These are phyloP conservation scores for Taphrina pruni DNA, from an alignment of 1,139 yeast species.

Conservation along the genomic window DNA sequence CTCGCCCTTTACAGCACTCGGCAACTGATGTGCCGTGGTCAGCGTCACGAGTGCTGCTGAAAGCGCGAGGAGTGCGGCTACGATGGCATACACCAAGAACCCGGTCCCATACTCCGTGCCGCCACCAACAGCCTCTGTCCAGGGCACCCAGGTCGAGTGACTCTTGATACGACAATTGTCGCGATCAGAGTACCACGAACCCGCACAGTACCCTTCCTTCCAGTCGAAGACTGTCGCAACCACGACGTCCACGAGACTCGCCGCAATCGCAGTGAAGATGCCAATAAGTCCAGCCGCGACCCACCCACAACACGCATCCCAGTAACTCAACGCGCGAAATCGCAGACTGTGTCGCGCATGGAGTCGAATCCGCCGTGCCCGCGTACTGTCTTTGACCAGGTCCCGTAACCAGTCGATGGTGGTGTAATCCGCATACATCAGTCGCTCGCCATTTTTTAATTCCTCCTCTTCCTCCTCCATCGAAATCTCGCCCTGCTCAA, in stretches of 20 bases:
- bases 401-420: slow-evolving; percentile 74
- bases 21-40: slow-evolving; percentile 17
- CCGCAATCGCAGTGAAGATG: slow-evolving; percentile 59
- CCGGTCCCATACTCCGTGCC: slow-evolving; percentile 30
- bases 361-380: slow-evolving; percentile 53
- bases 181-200: slow-evolving; percentile 22
- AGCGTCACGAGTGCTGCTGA: slow-evolving; percentile 62
- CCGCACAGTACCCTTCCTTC: slow-evolving; percentile 61
- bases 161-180: slow-evolving; percentile 22
- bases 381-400: slow-evolving; percentile 57
- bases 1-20: slow-evolving; percentile 12
- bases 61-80: slow-evolving; percentile 53
- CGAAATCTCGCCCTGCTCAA: slow-evolving; percentile 13
- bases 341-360: slow-evolving; percentile 59
- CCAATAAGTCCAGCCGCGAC: slow-evolving; percentile 49
- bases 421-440: slow-evolving; percentile 66
- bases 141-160: slow-evolving; percentile 2
- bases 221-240: slow-evolving; percentile 63
- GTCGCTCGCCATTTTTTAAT: slow-evolving; percentile 32
- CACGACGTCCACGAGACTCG: slow-evolving; percentile 60
- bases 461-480: neutral
- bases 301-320: slow-evolving; percentile 25
- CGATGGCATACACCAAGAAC: slow-evolving; percentile 4
- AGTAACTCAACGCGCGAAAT: slow-evolving; percentile 54
- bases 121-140: slow-evolving; percentile 14